These are phyloP conservation scores for Oidiodendron maius DNA, from an alignment of 495 filamentous ascomycete species.

Conservation along the genomic window DNA sequence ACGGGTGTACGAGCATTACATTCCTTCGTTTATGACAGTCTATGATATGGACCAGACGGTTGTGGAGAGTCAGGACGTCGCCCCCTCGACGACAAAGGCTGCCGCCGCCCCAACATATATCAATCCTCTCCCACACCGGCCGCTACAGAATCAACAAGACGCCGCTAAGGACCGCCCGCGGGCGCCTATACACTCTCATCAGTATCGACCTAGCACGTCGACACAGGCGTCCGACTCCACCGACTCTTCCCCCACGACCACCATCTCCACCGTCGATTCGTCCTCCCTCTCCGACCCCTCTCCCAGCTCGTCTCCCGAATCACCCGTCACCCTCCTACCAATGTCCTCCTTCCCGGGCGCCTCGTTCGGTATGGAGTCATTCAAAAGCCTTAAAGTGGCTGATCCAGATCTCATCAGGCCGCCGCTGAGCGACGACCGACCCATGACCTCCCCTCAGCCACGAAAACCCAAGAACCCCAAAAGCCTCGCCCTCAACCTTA, in stretches of 20 bases:
- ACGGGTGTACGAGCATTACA: constrained; percentile 55
- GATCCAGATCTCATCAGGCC: constrained; percentile 12
- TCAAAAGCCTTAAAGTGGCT: constrained; percentile 28
- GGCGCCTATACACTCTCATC: constrained; percentile 31
- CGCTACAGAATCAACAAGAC: constrained; percentile 1
- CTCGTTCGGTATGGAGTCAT: constrained; percentile 30
- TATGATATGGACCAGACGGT: constrained; percentile 47
- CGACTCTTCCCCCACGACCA: constrained; percentile 93
- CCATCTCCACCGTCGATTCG: constrained; percentile 87
- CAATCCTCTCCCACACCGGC: constrained; percentile 1
- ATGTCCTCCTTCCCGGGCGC: constrained; percentile 49
- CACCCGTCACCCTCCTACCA: constrained; percentile 60
- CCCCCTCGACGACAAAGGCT: constrained; percentile 11
- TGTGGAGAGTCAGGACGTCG: constrained; percentile 29
- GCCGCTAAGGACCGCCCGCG: constrained; percentile 5
- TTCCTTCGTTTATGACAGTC: constrained; percentile 69
- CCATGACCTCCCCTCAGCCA: constrained; percentile 64
- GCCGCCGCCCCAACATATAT: neutral
- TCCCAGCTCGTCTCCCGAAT: constrained; percentile 86
- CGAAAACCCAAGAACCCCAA: constrained; percentile 85
- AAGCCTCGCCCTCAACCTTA: constrained; percentile 83
- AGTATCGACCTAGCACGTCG: constrained; percentile 59
- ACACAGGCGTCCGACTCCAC: constrained; percentile 79
- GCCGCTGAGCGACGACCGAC: constrained; percentile 31
- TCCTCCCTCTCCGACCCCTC: constrained; percentile 85